A percentile compares a stretch with the other conserved stretches of the same genome.
These are phyloP conservation scores for Gracilaria caudata DNA, from an alignment of 23 red algal species.

Conservation along the genomic window DNA sequence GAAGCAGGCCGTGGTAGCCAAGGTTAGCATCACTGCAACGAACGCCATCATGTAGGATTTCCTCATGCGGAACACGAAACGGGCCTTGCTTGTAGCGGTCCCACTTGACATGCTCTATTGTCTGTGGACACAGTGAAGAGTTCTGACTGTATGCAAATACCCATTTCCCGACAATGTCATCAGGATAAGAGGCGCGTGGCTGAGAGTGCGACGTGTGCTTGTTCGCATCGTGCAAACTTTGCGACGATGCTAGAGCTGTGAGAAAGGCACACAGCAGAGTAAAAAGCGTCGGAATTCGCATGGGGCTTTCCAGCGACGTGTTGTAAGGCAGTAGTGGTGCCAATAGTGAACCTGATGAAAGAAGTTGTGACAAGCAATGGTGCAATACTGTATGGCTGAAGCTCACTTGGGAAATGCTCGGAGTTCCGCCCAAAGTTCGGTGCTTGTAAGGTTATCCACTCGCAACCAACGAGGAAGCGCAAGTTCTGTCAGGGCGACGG, in stretches of 20 bases:
- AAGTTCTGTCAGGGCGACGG: background rate
- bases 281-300: background rate
- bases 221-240: background rate
- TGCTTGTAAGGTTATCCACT: background rate
- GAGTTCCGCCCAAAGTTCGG: background rate
- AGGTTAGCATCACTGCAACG: constrained; percentile 4
- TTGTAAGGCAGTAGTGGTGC: background rate
- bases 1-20: background rate
- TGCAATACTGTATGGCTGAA: background rate
- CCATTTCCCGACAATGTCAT: constrained; percentile 7
- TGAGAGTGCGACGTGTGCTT: background rate
- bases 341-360: background rate
- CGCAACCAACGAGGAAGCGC: background rate
- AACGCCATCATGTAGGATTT: background rate
- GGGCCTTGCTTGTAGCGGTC: constrained; percentile 12
- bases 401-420: background rate
- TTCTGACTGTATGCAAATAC: constrained; percentile 17
- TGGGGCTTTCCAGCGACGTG: background rate
- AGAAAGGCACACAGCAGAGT: background rate
- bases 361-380: background rate
- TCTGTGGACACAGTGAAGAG: background rate
- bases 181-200: constrained; percentile 6
- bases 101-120: constrained; percentile 2
- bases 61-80: background rate
- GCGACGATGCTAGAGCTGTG: background rate